Evolutionary conservation across 441 rosid species (phyloP).

Genomic region (Capsella rubella): DNA sequence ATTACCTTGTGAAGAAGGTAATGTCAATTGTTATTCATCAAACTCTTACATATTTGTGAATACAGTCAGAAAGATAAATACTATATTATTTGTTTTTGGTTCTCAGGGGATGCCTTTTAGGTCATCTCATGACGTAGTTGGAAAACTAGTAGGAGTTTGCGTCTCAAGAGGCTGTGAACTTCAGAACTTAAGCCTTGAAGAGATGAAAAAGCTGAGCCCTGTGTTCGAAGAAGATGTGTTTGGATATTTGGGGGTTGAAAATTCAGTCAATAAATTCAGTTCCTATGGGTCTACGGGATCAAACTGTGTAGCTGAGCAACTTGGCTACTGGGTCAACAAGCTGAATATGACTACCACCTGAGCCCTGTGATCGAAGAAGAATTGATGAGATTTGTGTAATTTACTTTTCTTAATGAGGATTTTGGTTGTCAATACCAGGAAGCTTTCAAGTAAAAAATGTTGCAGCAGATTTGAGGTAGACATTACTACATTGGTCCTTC

Average conservation of each 20-base stretch:
- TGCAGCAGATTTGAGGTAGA: not conserved
- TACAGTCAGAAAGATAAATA: not conserved
- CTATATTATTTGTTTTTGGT: not conserved
- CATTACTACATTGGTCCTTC: no score
- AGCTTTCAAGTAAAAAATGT: not conserved
- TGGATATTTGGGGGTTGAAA: conserved; percentile 82
- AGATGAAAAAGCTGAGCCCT: conserved; percentile 65
- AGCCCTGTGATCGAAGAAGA: not conserved
- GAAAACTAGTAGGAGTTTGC: conserved; percentile 83
- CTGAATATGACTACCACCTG: conserved; percentile 49
- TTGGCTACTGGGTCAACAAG: conserved; percentile 71
- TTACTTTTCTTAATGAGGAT: conserved; percentile 10
- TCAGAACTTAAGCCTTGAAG: conserved; percentile 73
- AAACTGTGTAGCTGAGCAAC: conserved; percentile 68
- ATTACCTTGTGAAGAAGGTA: conserved; percentile 94
- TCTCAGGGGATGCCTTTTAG: conserved; percentile 87
- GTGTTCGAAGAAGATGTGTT: conserved; percentile 82
- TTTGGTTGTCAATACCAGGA: not conserved
- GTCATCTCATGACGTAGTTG: conserved; percentile 91
- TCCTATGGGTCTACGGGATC: conserved; percentile 93
- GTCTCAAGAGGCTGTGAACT: conserved; percentile 77
- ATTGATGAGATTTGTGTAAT: not conserved
- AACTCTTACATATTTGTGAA: not conserved
- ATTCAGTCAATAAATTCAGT: conserved; percentile 80
- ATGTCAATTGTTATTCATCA: conserved; percentile 24